These are phyloP conservation scores for Populus hybrid DNA, from an alignment of 441 rosid genomes.

Conservation along the genomic window DNA sequence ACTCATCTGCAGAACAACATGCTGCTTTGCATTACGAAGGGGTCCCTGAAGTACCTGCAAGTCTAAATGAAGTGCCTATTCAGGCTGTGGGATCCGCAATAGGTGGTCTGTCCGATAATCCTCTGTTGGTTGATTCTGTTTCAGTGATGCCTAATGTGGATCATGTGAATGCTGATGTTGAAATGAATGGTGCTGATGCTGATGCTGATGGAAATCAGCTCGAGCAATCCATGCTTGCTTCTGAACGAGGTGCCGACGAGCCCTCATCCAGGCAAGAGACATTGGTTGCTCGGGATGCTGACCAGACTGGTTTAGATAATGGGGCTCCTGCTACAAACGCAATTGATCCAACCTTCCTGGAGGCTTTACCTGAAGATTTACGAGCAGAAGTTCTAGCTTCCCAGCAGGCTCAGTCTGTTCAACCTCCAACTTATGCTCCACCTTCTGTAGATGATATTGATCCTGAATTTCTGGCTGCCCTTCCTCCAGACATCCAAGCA, in stretches of 20 bases:
- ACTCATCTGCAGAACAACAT: constrained; percentile 43
- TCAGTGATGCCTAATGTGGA: constrained; percentile 35
- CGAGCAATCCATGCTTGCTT: constrained; percentile 40
- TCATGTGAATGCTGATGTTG: constrained; percentile 62
- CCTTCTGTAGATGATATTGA: constrained; percentile 94
- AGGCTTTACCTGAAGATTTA: constrained; percentile 94
- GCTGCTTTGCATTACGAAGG: constrained; percentile 33
- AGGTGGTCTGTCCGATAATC: constrained; percentile 28
- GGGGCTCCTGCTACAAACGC: constrained; percentile 64
- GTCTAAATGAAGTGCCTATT: constrained; percentile 34
- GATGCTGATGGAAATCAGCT: constrained; percentile 60
- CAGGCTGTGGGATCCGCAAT: constrained; percentile 27
- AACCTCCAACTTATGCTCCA: constrained; percentile 79
- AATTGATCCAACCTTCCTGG: constrained; percentile 96
- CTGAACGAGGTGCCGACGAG: constrained; percentile 40
- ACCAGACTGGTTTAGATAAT: constrained; percentile 35
- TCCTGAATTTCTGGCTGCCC: constrained; percentile 98
- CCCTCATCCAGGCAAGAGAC: constrained; percentile 43
- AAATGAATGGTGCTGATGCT: constrained; percentile 63
- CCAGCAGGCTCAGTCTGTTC: constrained; percentile 92
- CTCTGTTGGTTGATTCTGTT: constrained; percentile 31
- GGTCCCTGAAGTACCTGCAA: constrained; percentile 35
- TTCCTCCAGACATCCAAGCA: constrained; percentile 97
- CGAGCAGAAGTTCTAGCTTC: constrained; percentile 98
- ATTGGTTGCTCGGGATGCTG: constrained; percentile 49